phyloP scores from a whole-genome alignment of 768 basidiomycete species.

The Lactarius hengduanensis region DNA sequence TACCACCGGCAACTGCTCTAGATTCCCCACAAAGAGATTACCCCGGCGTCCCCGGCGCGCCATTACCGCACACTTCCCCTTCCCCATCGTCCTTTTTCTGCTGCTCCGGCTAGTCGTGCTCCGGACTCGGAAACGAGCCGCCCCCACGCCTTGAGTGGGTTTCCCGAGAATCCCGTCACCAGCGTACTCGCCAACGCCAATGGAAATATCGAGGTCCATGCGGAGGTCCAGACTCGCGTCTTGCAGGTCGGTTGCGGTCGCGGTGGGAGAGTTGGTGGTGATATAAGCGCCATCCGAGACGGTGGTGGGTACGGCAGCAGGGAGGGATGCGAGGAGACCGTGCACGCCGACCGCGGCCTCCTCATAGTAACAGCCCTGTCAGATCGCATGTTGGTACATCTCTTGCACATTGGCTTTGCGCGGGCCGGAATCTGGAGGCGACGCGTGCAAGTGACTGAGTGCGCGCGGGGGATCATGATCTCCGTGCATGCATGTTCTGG shows the following conservation, averaged over 20 bases:
- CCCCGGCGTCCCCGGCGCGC: background rate
- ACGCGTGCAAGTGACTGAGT: slow-evolving; percentile 9
- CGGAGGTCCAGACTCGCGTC: too few relatives aligned
- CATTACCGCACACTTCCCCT: background rate
- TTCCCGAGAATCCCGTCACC: background rate
- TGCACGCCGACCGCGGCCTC: slow-evolving; percentile 17
- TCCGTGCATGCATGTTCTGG: slow-evolving; percentile 1
- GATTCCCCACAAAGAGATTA: background rate
- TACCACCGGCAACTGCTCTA: background rate
- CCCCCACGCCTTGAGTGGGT: slow-evolving; percentile 15
- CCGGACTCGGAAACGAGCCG: background rate
- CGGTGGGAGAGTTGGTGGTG: too few relatives aligned
- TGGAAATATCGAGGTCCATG: too few relatives aligned
- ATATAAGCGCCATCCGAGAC: background rate
- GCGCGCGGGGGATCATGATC: slow-evolving; percentile 14
- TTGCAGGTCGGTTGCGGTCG: too few relatives aligned
- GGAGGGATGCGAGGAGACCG: slow-evolving; percentile 20
- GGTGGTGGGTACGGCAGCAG: background rate
- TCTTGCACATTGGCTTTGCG: background rate
- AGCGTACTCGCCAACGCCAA: too few relatives aligned
- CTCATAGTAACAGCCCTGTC: slow-evolving; percentile 20
- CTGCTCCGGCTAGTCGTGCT: background rate
- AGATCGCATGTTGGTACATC: background rate
- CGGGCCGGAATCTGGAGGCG: slow-evolving; percentile 1
- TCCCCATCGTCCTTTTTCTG: background rate